phyloP scores from a whole-genome alignment of 2,329 filamentous ascomycete species.

The Chaetomium olivaceum region DNA sequence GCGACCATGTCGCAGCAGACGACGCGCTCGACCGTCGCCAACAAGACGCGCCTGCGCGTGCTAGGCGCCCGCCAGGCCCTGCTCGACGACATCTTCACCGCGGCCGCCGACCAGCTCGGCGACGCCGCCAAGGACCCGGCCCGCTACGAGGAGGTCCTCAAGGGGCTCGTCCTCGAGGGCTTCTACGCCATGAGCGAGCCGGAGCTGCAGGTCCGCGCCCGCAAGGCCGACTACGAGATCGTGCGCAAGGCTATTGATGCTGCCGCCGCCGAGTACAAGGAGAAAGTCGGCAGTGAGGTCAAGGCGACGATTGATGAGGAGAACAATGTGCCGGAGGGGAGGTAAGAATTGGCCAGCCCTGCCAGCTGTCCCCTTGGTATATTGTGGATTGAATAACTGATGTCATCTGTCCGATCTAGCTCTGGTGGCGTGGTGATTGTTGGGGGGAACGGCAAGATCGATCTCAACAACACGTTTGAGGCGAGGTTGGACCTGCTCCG shows the following conservation, averaged over 20 bases:
- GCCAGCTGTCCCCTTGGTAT: neutral
- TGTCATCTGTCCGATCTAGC: conserved; percentile 48
- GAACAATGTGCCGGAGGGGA: conserved; percentile 75
- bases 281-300: conserved; percentile 69
- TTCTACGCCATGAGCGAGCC: conserved; percentile 84
- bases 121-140: conserved; percentile 64
- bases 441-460: conserved; percentile 86
- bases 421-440: conserved; percentile 80
- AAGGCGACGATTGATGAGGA: conserved; percentile 74
- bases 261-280: conserved; percentile 82
- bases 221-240: conserved; percentile 75
- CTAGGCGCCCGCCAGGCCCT: conserved; percentile 86
- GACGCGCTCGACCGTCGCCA: conserved; percentile 90
- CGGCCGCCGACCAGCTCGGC: conserved; percentile 70
- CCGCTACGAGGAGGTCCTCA: conserved; percentile 75
- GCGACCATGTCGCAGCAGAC: conserved; percentile 99
- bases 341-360: conserved; percentile 58
- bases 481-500: conserved; percentile 84
- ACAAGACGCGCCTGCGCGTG: conserved; percentile 91
- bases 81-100: conserved; percentile 85
- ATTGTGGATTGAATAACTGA: conserved; percentile 29
- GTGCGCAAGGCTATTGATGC: conserved; percentile 77
- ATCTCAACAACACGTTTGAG: conserved; percentile 98
- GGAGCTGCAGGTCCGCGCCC: conserved; percentile 70
- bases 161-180: conserved; percentile 83